Percentiles rank a stretch among this genome's conserved stretches.
Evolutionary conservation across 2,329 filamentous ascomycete genomes (phyloP).

Genomic region (Cordyceps farinosa): DNA sequence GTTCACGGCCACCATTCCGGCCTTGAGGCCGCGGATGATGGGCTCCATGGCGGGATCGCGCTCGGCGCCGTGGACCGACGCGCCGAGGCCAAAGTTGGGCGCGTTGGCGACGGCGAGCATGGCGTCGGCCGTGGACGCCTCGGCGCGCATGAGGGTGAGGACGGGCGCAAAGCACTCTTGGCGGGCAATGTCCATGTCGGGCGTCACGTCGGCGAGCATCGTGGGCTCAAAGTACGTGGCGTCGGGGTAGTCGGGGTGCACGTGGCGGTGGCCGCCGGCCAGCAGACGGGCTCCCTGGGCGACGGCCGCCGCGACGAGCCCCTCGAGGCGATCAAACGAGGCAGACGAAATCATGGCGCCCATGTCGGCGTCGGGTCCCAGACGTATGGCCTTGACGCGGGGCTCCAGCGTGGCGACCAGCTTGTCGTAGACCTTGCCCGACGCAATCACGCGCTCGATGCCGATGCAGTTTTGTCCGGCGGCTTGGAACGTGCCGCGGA

Average conservation of each 20-base stretch:
- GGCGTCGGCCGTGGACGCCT: constrained; percentile 53
- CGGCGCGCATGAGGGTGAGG: constrained; percentile 77
- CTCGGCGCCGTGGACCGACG: constrained; percentile 77
- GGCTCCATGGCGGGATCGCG: constrained; percentile 55
- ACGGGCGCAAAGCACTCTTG: constrained; percentile 92
- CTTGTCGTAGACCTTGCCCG: constrained; percentile 69
- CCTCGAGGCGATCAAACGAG: constrained; percentile 72
- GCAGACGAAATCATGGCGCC: constrained; percentile 84
- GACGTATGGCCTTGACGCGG: constrained; percentile 68
- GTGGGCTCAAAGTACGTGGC: constrained; percentile 95
- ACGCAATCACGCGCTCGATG: constrained; percentile 85
- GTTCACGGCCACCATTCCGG: constrained; percentile 92
- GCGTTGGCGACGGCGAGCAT: constrained; percentile 79
- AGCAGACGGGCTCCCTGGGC: constrained; percentile 74
- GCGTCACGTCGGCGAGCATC: constrained; percentile 82
- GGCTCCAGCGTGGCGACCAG: constrained; percentile 69
- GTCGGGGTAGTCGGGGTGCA: constrained; percentile 67
- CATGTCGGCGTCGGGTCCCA: constrained; percentile 76
- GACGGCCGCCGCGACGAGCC: constrained; percentile 74
- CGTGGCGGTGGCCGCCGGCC: constrained; percentile 68
- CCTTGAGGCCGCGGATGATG: constrained; percentile 66
- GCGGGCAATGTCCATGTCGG: constrained; percentile 80
- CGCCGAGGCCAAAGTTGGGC: constrained; percentile 80
- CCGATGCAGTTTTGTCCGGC: constrained; percentile 97
- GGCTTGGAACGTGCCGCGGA: constrained; percentile 92